Percentiles rank a stretch among this genome's conserved stretches.
Conservation (phyloP, 2,329 filamentous ascomycete species). For the Phialemoniopsis sp. region DNA sequence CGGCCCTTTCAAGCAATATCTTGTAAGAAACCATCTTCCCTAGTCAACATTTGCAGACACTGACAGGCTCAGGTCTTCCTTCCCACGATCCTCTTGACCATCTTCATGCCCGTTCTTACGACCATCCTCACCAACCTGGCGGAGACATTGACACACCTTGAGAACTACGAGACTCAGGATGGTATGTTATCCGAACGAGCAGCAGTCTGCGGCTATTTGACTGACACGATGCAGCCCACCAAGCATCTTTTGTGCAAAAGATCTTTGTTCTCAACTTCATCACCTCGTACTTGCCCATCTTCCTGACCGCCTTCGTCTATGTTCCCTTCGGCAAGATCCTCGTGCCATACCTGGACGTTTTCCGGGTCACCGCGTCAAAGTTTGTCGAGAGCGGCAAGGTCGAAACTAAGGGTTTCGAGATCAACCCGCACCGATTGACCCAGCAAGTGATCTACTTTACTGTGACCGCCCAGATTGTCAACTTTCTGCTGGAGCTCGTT, state of each 20-base stretch:
- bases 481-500: slow-evolving; percentile 77
- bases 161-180: slow-evolving; percentile 90
- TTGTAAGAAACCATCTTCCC: slow-evolving; percentile 49
- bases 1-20: slow-evolving; percentile 78
- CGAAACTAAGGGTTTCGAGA: slow-evolving; percentile 63
- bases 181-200: slow-evolving; percentile 25
- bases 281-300: slow-evolving; percentile 72
- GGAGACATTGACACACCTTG: slow-evolving; percentile 70
- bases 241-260: slow-evolving; percentile 83
- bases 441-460: slow-evolving; percentile 96
- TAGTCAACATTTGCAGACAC: background rate
- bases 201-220: background rate
- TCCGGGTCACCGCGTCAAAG: slow-evolving; percentile 68
- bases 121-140: slow-evolving; percentile 73
- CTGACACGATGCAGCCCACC: slow-evolving; percentile 52
- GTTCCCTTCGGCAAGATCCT: slow-evolving; percentile 80
- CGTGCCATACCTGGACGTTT: slow-evolving; percentile 81
- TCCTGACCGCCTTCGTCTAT: slow-evolving; percentile 76
- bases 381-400: slow-evolving; percentile 74
- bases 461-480: slow-evolving; percentile 88
- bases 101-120: slow-evolving; percentile 74
- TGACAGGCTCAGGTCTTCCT: slow-evolving; percentile 63
- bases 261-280: slow-evolving; percentile 87
- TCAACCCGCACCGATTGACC: slow-evolving; percentile 78
- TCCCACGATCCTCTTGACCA: slow-evolving; percentile 82